A percentile compares a stretch with the other conserved stretches of the same genome.
Conservation (phyloP, 257 asterid genomes). For the Solanum bukasovii region DNA sequence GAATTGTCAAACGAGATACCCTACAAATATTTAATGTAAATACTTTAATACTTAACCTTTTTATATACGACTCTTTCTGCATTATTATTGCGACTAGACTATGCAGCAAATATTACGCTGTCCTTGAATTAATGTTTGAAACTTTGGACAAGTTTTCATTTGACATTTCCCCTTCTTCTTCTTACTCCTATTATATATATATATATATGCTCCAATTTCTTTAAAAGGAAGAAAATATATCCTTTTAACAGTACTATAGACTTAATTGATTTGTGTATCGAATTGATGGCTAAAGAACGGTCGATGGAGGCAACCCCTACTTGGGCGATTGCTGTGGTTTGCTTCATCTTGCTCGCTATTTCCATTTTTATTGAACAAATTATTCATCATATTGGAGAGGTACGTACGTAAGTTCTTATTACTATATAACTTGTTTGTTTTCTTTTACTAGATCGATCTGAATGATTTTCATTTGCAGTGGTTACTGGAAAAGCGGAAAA, state of each 20-base stretch:
- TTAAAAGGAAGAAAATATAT: neutral
- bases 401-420: neutral
- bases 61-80: neutral
- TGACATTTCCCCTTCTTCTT: neutral
- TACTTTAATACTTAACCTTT: neutral
- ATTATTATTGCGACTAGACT: neutral
- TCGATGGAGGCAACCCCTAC: slow-evolving; percentile 13
- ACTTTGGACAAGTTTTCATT: neutral
- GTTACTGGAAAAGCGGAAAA: slow-evolving; percentile 11
- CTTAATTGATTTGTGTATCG: neutral
- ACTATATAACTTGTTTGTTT: neutral
- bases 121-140: neutral
- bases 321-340: slow-evolving; percentile 12
- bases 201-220: neutral
- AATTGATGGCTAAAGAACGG: neutral
- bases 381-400: slow-evolving; percentile 14
- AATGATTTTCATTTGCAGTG: slow-evolving; percentile 5
- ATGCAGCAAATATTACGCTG: neutral
- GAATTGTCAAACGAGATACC: neutral
- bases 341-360: slow-evolving; percentile 7
- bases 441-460: neutral
- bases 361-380: slow-evolving; percentile 11
- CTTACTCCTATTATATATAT: neutral
- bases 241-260: neutral
- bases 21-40: neutral